Conservation (phyloP, 257 asterid species). For the Cinchona pubescens region DNA sequence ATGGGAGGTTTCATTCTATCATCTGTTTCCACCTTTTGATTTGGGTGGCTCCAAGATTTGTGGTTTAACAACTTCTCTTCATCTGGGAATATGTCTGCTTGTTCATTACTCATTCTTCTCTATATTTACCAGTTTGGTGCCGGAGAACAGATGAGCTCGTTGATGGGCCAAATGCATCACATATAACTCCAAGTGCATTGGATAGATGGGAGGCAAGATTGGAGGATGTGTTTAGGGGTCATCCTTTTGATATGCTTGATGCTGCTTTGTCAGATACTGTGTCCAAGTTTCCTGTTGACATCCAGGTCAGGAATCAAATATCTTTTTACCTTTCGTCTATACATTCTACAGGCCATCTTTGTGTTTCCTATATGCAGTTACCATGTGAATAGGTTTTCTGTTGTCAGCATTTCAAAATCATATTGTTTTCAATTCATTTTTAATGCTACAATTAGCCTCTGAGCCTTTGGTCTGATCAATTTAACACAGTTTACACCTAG, state of each 20-base stretch:
- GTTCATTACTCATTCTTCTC: not conserved
- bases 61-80: not conserved
- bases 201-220: conserved; percentile 95
- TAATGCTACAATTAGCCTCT: not conserved
- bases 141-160: conserved; percentile 98
- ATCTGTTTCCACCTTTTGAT: not conserved
- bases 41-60: not conserved
- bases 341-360: not conserved
- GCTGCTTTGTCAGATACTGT: conserved; percentile 93
- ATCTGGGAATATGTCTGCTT: not conserved
- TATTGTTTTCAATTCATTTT: not conserved
- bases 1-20: not conserved
- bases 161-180: conserved; percentile 98
- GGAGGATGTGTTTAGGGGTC: conserved; percentile 76
- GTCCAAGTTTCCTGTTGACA: conserved; percentile 74
- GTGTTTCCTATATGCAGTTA: not conserved
- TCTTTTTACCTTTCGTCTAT: not conserved
- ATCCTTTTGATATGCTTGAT: conserved; percentile 97
- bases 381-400: not conserved
- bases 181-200: conserved; percentile 83
- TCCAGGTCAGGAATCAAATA: conserved; percentile 55
- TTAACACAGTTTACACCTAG: not conserved
- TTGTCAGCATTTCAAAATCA: not conserved
- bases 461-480: not conserved
- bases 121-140: conserved; percentile 76